These are phyloP conservation scores for Melocanna baccifera DNA, from an alignment of 176 grass and related monocot species.

Conservation along the genomic window DNA sequence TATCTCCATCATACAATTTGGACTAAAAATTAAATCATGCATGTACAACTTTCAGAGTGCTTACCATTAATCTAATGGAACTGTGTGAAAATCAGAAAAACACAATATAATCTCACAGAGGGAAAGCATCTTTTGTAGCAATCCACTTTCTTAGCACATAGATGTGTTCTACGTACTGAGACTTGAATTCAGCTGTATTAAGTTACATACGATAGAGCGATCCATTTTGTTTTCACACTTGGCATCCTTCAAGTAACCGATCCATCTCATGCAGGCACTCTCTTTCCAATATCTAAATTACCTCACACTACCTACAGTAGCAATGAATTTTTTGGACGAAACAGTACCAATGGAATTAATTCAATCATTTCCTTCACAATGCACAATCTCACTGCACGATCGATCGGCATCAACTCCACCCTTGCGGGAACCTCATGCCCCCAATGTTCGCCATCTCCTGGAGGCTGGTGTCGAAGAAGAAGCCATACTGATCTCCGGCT, in stretches of 20 bases:
- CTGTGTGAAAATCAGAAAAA: not conserved
- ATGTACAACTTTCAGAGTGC: not conserved
- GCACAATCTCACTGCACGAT: not conserved
- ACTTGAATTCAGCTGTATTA: not conserved
- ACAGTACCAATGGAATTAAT: constrained; percentile 40
- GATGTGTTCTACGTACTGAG: not conserved
- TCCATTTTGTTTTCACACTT: constrained; percentile 10
- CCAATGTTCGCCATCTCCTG: constrained; percentile 42
- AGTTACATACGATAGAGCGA: constrained; percentile 11
- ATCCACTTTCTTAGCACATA: not conserved
- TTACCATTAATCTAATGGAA: not conserved
- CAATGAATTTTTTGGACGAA: not conserved
- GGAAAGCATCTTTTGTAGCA: not conserved
- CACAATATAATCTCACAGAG: not conserved
- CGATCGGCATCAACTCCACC: constrained; percentile 31
- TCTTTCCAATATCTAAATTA: constrained; percentile 26
- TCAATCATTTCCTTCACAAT: constrained; percentile 27
- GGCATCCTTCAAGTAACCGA: not conserved
- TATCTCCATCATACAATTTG: not conserved
- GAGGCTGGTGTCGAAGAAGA: constrained; percentile 40
- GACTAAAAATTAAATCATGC: not conserved
- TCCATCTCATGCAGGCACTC: constrained; percentile 8
- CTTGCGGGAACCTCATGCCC: constrained; percentile 44
- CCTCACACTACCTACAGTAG: constrained; percentile 7
- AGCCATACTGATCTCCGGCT: constrained; percentile 28